A percentile compares a stretch with the other conserved stretches of the same genome.
Evolutionary conservation across 1,139 yeast genomes (phyloP).

Genomic region (Yamadazyma triangularis): DNA sequence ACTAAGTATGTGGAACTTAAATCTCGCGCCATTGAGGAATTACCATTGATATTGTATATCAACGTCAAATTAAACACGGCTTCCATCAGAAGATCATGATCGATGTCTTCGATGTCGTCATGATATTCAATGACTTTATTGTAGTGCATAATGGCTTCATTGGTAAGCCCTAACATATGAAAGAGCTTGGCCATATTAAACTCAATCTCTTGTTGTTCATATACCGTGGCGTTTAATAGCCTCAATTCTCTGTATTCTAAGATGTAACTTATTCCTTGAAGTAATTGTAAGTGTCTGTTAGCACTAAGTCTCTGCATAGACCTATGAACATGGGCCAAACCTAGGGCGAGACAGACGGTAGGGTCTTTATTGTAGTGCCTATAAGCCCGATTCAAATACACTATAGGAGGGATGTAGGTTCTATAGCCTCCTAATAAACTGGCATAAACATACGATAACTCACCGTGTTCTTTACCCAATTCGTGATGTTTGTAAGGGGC

Average conservation of each 20-base stretch:
- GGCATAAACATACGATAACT: conserved; percentile 72
- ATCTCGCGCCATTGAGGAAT: conserved; percentile 54
- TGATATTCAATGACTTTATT: conserved; percentile 51
- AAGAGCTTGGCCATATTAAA: conserved; percentile 83
- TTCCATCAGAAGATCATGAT: conserved; percentile 60
- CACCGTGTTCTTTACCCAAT: conserved; percentile 55
- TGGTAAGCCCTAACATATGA: conserved; percentile 73
- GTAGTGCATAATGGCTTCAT: conserved; percentile 71
- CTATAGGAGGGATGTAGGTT: conserved; percentile 75
- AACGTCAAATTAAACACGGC: conserved; percentile 82
- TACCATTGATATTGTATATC: conserved; percentile 75
- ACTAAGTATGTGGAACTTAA: conserved; percentile 61
- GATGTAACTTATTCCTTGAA: conserved; percentile 80
- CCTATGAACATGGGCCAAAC: conserved; percentile 81
- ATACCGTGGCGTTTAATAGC: conserved; percentile 35
- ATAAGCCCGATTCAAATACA: conserved; percentile 60
- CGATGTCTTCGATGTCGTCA: conserved; percentile 21
- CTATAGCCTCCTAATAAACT: conserved; percentile 77
- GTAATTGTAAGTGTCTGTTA: conserved; percentile 78
- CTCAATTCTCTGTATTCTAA: conserved; percentile 60
- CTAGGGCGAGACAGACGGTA: conserved; percentile 67
- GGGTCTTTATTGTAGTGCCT: conserved; percentile 69
- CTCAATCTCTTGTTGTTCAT: conserved; percentile 71
- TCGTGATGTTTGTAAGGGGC: conserved; percentile 29
- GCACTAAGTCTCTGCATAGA: conserved; percentile 87